Percentiles rank a stretch among this genome's conserved stretches.
These are phyloP conservation scores for Debaryomyces fabryi DNA, from an alignment of 1,139 yeast genomes.

Conservation along the genomic window DNA sequence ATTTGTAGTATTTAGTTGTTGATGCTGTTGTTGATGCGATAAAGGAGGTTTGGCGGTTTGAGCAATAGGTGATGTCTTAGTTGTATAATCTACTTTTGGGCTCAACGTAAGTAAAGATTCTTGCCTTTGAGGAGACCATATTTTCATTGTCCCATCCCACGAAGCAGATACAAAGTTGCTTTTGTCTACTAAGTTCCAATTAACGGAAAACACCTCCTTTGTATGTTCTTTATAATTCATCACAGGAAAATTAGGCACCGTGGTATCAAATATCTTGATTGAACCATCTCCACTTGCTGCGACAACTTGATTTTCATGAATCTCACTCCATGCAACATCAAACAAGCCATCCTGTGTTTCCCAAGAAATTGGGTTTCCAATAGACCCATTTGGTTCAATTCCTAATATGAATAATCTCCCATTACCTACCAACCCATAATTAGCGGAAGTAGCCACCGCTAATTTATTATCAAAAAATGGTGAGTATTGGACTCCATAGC, in stretches of 20 bases:
- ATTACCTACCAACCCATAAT: conserved; percentile 93
- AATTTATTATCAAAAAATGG: conserved; percentile 88
- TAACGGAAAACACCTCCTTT: conserved; percentile 83
- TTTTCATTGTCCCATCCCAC: conserved; percentile 89
- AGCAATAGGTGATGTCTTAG: conserved; percentile 26
- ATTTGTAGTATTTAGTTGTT: conserved; percentile 36
- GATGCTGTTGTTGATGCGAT: conserved; percentile 36
- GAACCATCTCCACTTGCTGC: conserved; percentile 92
- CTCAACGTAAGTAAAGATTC: conserved; percentile 62
- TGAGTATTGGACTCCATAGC: conserved; percentile 86
- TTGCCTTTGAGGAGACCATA: conserved; percentile 66
- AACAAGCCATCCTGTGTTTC: conserved; percentile 94
- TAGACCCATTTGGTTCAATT: conserved; percentile 66
- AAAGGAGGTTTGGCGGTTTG: conserved; percentile 33
- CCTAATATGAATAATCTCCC: conserved; percentile 76
- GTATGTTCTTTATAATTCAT: conserved; percentile 78
- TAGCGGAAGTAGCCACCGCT: conserved; percentile 90
- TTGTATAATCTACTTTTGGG: conserved; percentile 38
- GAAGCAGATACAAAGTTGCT: conserved; percentile 71
- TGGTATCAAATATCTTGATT: conserved; percentile 76
- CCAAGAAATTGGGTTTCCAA: conserved; percentile 60
- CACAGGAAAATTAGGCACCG: conserved; percentile 70
- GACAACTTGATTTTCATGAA: conserved; percentile 81
- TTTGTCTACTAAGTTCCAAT: conserved; percentile 87
- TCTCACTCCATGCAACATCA: conserved; percentile 88